Conservation (phyloP, 768 basidiomycete genomes). For the Fomitopsis pulvina region DNA sequence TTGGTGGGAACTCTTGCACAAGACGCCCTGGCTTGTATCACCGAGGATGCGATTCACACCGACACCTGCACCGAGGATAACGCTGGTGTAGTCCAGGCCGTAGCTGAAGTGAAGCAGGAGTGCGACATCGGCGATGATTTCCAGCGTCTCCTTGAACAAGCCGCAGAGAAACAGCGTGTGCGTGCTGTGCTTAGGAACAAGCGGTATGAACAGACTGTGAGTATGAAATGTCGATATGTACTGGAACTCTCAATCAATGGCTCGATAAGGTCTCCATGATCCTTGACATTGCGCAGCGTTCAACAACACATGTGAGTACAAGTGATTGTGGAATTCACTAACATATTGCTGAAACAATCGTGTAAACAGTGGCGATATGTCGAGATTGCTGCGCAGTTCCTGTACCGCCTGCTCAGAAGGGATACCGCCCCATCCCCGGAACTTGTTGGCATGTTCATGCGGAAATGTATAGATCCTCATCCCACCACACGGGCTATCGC, state of each 20-base stretch:
- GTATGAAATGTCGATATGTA: slow-evolving; percentile 1
- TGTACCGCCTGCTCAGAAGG: slow-evolving; percentile 56
- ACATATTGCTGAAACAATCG: neutral
- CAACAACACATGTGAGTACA: slow-evolving; percentile 71
- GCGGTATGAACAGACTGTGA: slow-evolving; percentile 45
- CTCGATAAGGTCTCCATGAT: slow-evolving; percentile 48
- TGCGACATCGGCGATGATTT: slow-evolving; percentile 40
- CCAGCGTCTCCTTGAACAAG: slow-evolving; percentile 35
- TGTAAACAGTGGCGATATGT: slow-evolving; percentile 72
- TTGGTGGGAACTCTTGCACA: slow-evolving; percentile 54
- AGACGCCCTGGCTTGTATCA: slow-evolving; percentile 53
- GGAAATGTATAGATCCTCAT: slow-evolving; percentile 64
- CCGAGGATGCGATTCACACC: slow-evolving; percentile 60
- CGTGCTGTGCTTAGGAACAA: slow-evolving; percentile 40
- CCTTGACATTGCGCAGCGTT: slow-evolving; percentile 49
- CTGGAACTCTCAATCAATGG: neutral
- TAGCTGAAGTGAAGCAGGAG: slow-evolving; percentile 43
- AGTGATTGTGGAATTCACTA: no score
- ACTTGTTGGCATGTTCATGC: slow-evolving; percentile 56
- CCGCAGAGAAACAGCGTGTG: slow-evolving; percentile 32
- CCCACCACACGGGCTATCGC: slow-evolving; percentile 57
- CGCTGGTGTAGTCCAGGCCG: slow-evolving; percentile 40
- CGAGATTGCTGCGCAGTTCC: slow-evolving; percentile 60
- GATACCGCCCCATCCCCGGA: slow-evolving; percentile 48
- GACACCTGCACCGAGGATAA: slow-evolving; percentile 49